Evolutionary conservation across 495 filamentous ascomycete species (phyloP).

Genomic region (Penicillium diatomitis): DNA sequence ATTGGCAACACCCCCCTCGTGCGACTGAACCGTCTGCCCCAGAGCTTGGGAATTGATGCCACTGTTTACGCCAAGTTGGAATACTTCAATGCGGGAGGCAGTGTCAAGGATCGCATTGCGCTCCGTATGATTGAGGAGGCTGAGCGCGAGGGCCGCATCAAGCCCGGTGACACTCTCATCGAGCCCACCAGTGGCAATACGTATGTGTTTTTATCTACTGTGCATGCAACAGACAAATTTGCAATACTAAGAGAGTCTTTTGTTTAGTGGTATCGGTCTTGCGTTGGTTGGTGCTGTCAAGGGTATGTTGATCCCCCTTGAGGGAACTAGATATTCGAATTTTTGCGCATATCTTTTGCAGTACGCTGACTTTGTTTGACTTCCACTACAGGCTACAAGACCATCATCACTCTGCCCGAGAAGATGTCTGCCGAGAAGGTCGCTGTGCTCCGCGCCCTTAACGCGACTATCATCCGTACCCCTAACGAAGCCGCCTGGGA

Average conservation of each 20-base stretch:
- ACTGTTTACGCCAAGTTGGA: conserved; percentile 93
- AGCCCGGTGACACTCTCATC: conserved; percentile 93
- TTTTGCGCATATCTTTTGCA: too few species aligned
- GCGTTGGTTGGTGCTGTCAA: conserved; percentile 92
- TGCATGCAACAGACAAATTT: too few species aligned
- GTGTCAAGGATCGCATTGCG: conserved; percentile 96
- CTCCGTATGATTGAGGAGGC: conserved; percentile 97
- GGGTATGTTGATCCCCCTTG: conserved; percentile 33
- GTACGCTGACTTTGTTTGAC: background rate
- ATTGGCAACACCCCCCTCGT: conserved; percentile 96
- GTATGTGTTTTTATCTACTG: conserved; percentile 31
- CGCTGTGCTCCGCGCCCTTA: conserved; percentile 80
- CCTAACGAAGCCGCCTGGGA: conserved; percentile 94
- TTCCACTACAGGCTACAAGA: conserved; percentile 60
- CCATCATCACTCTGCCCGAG: conserved; percentile 96
- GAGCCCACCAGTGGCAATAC: conserved; percentile 98
- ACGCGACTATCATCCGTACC: conserved; percentile 94
- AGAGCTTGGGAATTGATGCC: conserved; percentile 78
- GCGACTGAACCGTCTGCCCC: conserved; percentile 81
- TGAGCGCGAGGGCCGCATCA: conserved; percentile 83
- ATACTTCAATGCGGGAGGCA: conserved; percentile 95
- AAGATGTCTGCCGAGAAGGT: conserved; percentile 99
- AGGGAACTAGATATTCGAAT: too few species aligned
- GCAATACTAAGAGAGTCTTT: background rate
- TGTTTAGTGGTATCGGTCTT: conserved; percentile 73